A percentile compares a stretch with the other conserved stretches of the same genome.
These are phyloP conservation scores for Gracilaria domingensis DNA, from an alignment of 23 red algal species.

Conservation along the genomic window DNA sequence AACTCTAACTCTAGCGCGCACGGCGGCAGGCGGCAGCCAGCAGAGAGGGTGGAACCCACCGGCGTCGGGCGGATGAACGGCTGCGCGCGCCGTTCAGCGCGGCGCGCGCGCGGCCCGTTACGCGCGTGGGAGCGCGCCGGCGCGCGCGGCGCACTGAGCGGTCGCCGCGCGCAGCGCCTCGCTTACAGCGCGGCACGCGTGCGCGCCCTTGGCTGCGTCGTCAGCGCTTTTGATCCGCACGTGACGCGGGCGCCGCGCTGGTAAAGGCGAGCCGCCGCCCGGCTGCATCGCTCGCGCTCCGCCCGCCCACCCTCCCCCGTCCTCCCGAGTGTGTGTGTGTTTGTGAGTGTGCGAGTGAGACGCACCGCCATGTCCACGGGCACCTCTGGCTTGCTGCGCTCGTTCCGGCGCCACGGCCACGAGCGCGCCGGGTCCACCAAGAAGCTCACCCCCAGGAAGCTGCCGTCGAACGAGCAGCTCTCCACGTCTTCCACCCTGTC, in stretches of 20 bases:
- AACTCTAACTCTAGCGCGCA: no score
- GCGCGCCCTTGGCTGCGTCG: background rate
- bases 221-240: constrained; percentile 27
- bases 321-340: background rate
- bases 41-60: background rate
- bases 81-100: background rate
- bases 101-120: constrained; percentile 22
- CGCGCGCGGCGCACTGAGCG: background rate
- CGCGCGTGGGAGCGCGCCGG: background rate
- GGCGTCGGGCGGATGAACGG: background rate
- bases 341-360: background rate
- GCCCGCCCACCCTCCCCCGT: background rate
- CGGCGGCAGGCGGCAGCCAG: background rate
- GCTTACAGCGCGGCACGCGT: constrained; percentile 4
- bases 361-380: constrained; percentile 3
- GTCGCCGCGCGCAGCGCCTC: background rate
- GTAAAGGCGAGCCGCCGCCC: no score
- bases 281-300: background rate
- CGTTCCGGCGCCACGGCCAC: background rate
- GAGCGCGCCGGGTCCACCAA: background rate
- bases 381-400: background rate
- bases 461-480: constrained; percentile 25
- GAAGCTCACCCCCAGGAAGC: background rate
- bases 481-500: constrained; percentile 26
- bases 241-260: constrained; percentile 15